Conservation (phyloP, 371 early-diverging fungal genomes). For the Mortierella sp. region DNA sequence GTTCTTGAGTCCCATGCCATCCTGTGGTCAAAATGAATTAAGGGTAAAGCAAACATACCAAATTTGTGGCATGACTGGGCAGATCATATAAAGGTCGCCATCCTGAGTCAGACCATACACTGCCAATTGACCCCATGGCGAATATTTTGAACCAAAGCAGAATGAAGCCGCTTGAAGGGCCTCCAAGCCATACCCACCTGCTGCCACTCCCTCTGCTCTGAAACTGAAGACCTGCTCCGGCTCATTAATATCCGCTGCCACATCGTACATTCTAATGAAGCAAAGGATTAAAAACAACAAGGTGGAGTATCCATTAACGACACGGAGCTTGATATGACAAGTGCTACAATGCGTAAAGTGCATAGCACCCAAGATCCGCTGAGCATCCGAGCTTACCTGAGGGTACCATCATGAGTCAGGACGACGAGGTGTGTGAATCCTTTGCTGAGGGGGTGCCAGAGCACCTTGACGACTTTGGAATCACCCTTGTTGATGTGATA, state of each 20-base stretch:
- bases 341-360: not conserved
- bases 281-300: not conserved
- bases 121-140: constrained; percentile 65
- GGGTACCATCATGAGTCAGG: constrained; percentile 42
- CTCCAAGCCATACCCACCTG: constrained; percentile 56
- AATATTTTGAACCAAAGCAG: constrained; percentile 61
- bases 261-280: constrained; percentile 64
- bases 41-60: constrained; percentile 53
- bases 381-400: constrained; percentile 22
- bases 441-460: constrained; percentile 58
- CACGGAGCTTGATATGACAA: too few relatives aligned
- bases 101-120: constrained; percentile 65
- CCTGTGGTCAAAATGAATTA: too few relatives aligned
- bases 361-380: too few relatives aligned
- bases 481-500: constrained; percentile 57
- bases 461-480: constrained; percentile 48
- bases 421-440: constrained; percentile 51
- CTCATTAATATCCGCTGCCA: constrained; percentile 58
- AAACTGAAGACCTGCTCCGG: constrained; percentile 66
- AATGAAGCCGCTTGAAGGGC: constrained; percentile 64
- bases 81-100: constrained; percentile 65
- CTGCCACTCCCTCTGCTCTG: constrained; percentile 27
- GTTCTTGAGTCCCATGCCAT: not conserved
- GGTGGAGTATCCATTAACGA: not conserved
- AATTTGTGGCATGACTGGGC: constrained; percentile 65